Evolutionary conservation across 148 eudicot species (phyloP), one percentile per base, ranked within the genome.

Genomic region (Vaccinium corymbosum): DNA sequence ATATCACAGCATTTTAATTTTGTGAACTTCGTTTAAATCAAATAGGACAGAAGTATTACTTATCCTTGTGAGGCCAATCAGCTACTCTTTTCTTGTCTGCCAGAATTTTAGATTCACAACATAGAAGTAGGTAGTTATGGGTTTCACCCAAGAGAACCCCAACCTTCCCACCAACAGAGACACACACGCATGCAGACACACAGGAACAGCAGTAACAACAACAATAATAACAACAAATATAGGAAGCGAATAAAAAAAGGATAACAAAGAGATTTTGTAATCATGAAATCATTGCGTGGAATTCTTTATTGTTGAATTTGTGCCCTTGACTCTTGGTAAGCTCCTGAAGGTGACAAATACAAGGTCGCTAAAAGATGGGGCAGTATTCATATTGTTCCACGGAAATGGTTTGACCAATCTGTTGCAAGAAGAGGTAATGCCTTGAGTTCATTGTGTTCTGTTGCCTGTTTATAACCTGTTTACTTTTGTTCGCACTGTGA

Each of bases 261-360:
- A 66, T 38, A 66, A 25, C 15, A 66, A 66, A 32, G 25, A 66
- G 72, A 66, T 27, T 66, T 27, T 27, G 42, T 49, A 9, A 19
- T 57, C 20, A 3, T 42, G 19, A 38, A 16, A 51, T 55, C 16
- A 11, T n/a, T 35, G 32, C 11, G 19, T 22, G 25, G 68, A 42
- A 27, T 77, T 20, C 15, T 7, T 81, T 17, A 51, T 82, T 11
- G 12, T 78, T 46, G 62, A 11, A 25, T 32, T 78, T 81, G 62
- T 80, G 3, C 84, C 93, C 98, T 97, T 97, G 91, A 97, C 94
- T 83, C 48, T 87, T 80, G 85, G 81, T 88, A 97, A 86, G 95
- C 93, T 88, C 88, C 99, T 74, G 96, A 97, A 93, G 96, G 99
- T 90, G 99, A 97, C 90, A 97, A 97, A 89, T 97, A 86, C 85